Conservation (phyloP, 1,284 basidiomycete species). For the Ustilago loliicola region DNA sequence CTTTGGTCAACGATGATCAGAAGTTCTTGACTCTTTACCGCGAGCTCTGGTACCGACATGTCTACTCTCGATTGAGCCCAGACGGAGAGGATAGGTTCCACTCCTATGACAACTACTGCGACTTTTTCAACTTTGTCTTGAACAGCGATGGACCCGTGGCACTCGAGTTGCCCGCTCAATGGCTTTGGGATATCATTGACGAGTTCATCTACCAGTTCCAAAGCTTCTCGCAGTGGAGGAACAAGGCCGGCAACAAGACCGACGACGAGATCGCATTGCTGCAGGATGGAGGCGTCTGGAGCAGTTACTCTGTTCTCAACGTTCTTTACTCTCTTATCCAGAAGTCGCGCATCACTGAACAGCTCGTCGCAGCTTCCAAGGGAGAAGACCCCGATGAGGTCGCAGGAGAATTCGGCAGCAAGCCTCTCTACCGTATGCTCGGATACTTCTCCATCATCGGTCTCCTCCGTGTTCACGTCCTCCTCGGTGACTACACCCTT, state of each 20-base stretch:
- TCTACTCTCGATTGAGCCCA: slow-evolving; percentile 93
- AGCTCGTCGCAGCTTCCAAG: slow-evolving; percentile 83
- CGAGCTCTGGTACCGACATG: slow-evolving; percentile 90
- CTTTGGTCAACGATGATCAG: slow-evolving; percentile 77
- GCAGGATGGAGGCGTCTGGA: slow-evolving; percentile 79
- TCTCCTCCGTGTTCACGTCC: slow-evolving; percentile 91
- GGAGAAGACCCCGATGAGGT: slow-evolving; percentile 83
- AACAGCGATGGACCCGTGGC: slow-evolving; percentile 90
- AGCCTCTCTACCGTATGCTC: slow-evolving; percentile 92
- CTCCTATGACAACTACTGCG: slow-evolving; percentile 98
- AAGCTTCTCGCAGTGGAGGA: slow-evolving; percentile 85
- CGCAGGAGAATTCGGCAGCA: slow-evolving; percentile 89
- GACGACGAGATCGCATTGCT: slow-evolving; percentile 79
- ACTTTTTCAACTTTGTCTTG: slow-evolving; percentile 94
- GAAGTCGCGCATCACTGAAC: slow-evolving; percentile 95
- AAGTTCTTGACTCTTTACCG: slow-evolving; percentile 92
- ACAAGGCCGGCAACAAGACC: slow-evolving; percentile 84
- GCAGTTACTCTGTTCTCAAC: slow-evolving; percentile 96
- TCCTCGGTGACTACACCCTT: slow-evolving; percentile 94
- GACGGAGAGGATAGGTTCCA: slow-evolving; percentile 98
- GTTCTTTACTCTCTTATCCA: slow-evolving; percentile 98
- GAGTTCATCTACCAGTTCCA: slow-evolving; percentile 99
- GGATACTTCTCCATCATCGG: slow-evolving; percentile 96
- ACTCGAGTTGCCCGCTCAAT: slow-evolving; percentile 93
- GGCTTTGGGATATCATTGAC: slow-evolving; percentile 99